These are phyloP conservation scores for Alternaria triticina DNA, from an alignment of 2,329 filamentous ascomycete species.

Conservation along the genomic window DNA sequence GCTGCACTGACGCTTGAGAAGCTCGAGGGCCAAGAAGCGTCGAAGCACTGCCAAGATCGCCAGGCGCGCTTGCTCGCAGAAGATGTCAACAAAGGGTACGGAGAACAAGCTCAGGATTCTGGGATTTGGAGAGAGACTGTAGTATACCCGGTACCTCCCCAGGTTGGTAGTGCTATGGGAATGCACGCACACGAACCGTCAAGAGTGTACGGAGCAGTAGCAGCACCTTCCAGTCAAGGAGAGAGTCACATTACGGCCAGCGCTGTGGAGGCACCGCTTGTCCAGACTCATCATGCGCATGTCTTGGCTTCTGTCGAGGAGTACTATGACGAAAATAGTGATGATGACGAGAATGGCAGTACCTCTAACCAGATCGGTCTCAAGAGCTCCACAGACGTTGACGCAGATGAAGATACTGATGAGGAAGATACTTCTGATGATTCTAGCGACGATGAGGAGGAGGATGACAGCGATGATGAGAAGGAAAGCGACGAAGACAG, in stretches of 20 bases:
- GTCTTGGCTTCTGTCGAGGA: neutral
- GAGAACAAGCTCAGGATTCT: neutral
- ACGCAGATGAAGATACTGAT: neutral
- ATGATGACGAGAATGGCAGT: neutral
- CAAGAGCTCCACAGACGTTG: neutral
- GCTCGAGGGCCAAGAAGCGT: neutral
- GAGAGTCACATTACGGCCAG: neutral
- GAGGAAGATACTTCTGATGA: neutral
- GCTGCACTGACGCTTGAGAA: constrained; percentile 7
- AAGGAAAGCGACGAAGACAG: neutral
- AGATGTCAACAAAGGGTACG: no score
- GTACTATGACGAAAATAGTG: neutral
- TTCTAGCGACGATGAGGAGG: neutral
- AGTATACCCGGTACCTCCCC: neutral
- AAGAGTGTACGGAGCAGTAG: neutral
- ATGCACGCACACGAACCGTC: neutral
- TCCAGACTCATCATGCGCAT: neutral
- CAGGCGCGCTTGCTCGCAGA: neutral
- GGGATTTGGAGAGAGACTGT: neutral
- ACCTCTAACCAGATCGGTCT: neutral
- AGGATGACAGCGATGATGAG: neutral
- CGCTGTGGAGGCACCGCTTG: neutral
- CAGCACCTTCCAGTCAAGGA: no score
- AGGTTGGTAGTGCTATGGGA: neutral
- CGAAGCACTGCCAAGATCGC: neutral